Evolutionary conservation across 176 grass and related monocot species (phyloP).

Genomic region (Microstegium vimineum): DNA sequence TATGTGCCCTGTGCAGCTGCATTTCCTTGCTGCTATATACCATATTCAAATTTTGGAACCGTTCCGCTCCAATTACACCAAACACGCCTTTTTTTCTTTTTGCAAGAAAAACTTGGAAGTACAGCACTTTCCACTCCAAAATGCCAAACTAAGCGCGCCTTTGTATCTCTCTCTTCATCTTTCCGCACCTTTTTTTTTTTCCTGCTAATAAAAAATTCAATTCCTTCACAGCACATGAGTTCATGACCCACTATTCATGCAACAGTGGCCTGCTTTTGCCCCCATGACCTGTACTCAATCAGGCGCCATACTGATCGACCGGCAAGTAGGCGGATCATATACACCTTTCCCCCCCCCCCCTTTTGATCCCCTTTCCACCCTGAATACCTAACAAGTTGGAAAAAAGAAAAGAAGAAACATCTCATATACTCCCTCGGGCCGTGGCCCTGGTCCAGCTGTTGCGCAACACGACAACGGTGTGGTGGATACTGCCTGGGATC

Average conservation of each 20-base stretch:
- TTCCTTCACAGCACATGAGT: background rate
- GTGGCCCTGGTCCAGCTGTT: slow-evolving; percentile 25
- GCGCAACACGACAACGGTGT: slow-evolving; percentile 7
- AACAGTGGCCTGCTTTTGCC: background rate
- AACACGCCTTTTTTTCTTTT: background rate
- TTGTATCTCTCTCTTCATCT: background rate
- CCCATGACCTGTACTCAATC: slow-evolving; percentile 34
- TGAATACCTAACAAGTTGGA: slow-evolving; percentile 13
- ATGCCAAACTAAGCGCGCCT: background rate
- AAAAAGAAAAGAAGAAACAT: background rate
- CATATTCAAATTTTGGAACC: background rate
- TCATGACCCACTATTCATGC: background rate
- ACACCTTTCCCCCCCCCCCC: background rate
- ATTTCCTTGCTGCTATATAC: background rate
- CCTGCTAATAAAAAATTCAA: background rate
- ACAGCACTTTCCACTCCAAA: background rate
- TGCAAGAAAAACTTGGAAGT: background rate
- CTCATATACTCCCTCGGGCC: background rate
- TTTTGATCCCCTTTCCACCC: slow-evolving; percentile 29
- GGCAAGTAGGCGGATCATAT: background rate
- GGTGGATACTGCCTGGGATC: background rate
- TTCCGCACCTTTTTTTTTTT: background rate
- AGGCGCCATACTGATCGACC: background rate
- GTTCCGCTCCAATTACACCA: background rate
- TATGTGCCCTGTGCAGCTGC: background rate